phyloP scores from a whole-genome alignment of 495 filamentous ascomycete species.

The Penicillium herquei region DNA sequence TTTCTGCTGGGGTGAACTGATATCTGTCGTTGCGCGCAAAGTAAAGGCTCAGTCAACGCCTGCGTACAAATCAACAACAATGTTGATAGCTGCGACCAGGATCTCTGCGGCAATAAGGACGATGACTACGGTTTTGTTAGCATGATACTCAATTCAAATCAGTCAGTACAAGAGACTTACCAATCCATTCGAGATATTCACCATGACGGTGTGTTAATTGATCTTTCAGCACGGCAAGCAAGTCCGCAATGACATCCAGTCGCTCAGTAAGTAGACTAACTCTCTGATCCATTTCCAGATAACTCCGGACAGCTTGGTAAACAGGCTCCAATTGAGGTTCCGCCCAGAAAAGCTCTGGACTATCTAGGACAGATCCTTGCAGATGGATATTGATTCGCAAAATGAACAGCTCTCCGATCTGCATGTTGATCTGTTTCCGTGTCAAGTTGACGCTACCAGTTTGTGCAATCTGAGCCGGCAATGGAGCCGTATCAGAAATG shows the following conservation, averaged over 20 bases:
- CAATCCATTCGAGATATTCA: conserved; percentile 94
- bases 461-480: conserved; percentile 84
- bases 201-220: conserved; percentile 96
- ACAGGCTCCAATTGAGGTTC: conserved; percentile 95
- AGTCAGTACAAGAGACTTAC: conserved; percentile 45
- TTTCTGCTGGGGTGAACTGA: not conserved
- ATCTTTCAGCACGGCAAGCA: conserved; percentile 92
- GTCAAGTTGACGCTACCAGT: conserved; percentile 87
- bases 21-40: not conserved
- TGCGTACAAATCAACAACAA: conserved; percentile 90
- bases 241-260: conserved; percentile 88
- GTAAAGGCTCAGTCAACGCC: conserved; percentile 58
- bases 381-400: conserved; percentile 96
- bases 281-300: conserved; percentile 96
- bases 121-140: conserved; percentile 62
- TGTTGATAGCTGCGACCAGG: conserved; percentile 90
- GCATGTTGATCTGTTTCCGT: conserved; percentile 90
- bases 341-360: conserved; percentile 96
- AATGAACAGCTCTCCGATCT: conserved; percentile 97
- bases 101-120: conserved; percentile 96
- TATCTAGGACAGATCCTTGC: conserved; percentile 95
- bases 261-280: conserved; percentile 88
- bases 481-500: conserved; percentile 82
- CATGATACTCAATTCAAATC: not conserved
- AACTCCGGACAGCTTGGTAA: conserved; percentile 90